Evolutionary conservation across 257 asterid genomes (phyloP).

Genomic region (Solanum tacnaense): DNA sequence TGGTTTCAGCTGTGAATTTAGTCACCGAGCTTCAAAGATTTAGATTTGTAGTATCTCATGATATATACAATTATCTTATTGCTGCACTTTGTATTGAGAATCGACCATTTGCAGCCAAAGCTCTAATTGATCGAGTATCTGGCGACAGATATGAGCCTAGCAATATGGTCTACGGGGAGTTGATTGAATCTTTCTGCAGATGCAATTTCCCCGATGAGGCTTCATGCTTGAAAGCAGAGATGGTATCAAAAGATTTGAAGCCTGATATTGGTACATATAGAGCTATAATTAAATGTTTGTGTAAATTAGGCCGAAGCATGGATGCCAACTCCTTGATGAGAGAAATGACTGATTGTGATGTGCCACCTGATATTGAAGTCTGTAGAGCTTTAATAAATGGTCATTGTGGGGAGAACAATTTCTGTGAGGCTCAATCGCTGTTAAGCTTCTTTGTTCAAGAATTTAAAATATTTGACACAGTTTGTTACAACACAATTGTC

Average conservation of each 20-base stretch:
- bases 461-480: constrained; percentile 39
- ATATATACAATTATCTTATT: constrained; percentile 45
- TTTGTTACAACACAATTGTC: constrained; percentile 49
- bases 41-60: constrained; percentile 39
- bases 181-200: constrained; percentile 52
- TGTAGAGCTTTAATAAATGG: constrained; percentile 58
- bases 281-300: constrained; percentile 47
- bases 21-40: constrained; percentile 50
- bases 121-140: constrained; percentile 42
- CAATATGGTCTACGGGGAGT: constrained; percentile 34
- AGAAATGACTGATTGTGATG: constrained; percentile 55
- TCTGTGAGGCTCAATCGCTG: constrained; percentile 30
- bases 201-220: constrained; percentile 50
- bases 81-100: constrained; percentile 54
- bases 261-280: constrained; percentile 33
- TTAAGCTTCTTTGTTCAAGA: constrained; percentile 45
- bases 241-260: constrained; percentile 41
- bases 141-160: constrained; percentile 27
- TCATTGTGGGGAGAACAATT: constrained; percentile 36
- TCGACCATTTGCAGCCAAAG: constrained; percentile 81
- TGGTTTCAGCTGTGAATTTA: constrained; percentile 71
- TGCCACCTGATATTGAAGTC: constrained; percentile 37
- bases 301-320: constrained; percentile 39
- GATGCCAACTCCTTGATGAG: constrained; percentile 56
- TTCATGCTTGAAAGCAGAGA: constrained; percentile 34